Base-by-base conservation (phyloP, 177 flowering plant genomes). In the Vitis hybrid region DNA sequence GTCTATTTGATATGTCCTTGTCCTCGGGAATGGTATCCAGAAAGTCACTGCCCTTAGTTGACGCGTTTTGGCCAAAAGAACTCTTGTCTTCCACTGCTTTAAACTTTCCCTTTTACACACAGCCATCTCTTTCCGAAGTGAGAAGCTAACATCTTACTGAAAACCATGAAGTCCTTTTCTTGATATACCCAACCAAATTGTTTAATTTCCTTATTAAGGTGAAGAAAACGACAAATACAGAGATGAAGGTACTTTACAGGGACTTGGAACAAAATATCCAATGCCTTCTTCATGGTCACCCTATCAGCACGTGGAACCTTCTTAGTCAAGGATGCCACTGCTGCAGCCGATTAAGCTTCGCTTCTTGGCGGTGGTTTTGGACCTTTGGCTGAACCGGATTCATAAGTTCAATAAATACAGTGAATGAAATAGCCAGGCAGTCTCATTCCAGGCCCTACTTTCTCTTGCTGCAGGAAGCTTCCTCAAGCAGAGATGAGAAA, bases 11-110 rank as follows among this genome's bases (percentile, higher is more conserved):
- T 35, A 72, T 53, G 65, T 86, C 91, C 11, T 63, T 2, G 58
- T 91, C 96, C 80, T 95, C 97, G 52, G 78, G 83, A 76, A 95
- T 91, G 62, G 97, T 87, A 20, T 86, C 91, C 70, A 95, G 79
- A 72, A 71, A 49, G 65, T 50, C 67, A 58, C 46, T 68, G 9
- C 69, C 67, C 30, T 78, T 81, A 61, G 76, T 75, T 48, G 32
- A 30, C n/a, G 71, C 21, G 65, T 62, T 64, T 6, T 62, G 54
- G 61, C 20, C 67, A 52, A 68, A 20, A 20, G 20, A 20, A 20
- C 20, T 61, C 58, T 58, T 62, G 17, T 55, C 67, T 41, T 58
- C 64, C 8, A 58, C 21, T 12, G 73, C 63, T 76, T 78, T 67
- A 12, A 71, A 55, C 72, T 18, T 84, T 88, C 67, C 61, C 79